Conservation (phyloP, 1,139 yeast species). For the Saccharomyces hybrid region DNA sequence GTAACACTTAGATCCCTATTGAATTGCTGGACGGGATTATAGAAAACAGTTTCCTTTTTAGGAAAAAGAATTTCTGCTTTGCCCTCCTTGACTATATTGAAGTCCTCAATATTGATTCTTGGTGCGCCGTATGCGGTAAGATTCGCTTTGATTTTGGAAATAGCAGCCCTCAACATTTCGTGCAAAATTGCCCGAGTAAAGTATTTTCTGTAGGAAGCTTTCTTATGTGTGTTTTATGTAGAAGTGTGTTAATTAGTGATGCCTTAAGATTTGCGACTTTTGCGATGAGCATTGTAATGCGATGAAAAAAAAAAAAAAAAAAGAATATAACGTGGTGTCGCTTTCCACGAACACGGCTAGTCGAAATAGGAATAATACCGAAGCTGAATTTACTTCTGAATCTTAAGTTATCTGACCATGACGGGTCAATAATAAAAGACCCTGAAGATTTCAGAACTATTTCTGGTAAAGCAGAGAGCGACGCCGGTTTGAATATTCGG, state of each 20-base stretch:
- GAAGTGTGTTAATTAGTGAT: not conserved
- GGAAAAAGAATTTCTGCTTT: slow-evolving; percentile 73
- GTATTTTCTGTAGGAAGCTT: not conserved
- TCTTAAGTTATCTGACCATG: too few relatives aligned
- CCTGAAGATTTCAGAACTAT: too few relatives aligned
- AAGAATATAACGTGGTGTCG: too few relatives aligned
- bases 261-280: not conserved
- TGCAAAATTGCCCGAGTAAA: not conserved
- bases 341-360: too few relatives aligned
- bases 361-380: too few relatives aligned
- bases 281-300: too few relatives aligned
- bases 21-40: slow-evolving; percentile 94
- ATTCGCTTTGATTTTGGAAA: slow-evolving; percentile 18
- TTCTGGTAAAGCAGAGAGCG: too few relatives aligned
- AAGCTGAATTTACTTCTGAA: too few relatives aligned
- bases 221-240: not conserved
- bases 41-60: slow-evolving; percentile 71
- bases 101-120: slow-evolving; percentile 29
- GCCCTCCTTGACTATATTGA: slow-evolving; percentile 63
- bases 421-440: too few relatives aligned
- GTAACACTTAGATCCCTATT: slow-evolving; percentile 84
- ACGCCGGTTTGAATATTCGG: too few relatives aligned
- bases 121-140: slow-evolving; percentile 5
- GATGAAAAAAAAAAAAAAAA: too few relatives aligned
- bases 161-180: slow-evolving; percentile 26